Evolutionary conservation across 495 filamentous ascomycete genomes (phyloP), one percentile per base, ranked within the genome.

Genomic region (Polyplosphaeria fusca): DNA sequence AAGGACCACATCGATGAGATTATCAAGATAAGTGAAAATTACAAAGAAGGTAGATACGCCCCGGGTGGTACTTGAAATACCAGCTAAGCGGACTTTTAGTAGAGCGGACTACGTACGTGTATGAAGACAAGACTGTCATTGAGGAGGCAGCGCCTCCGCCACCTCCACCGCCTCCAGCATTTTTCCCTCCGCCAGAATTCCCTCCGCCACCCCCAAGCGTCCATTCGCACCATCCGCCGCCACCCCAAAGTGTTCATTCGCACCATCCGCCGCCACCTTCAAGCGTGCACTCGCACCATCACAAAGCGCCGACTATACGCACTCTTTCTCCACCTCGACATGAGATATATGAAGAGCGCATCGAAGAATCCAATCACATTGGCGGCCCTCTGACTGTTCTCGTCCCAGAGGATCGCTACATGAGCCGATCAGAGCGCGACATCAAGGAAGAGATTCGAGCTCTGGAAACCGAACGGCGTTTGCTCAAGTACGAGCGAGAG

Each of bases 1-100:
- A 91, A 93, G 56, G 83, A 89, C 24, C 87, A 94, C 58, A 96
- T 96, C 63, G 90, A 95, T 65, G 86, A 92, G 61, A 75, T 95
- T 50, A 86, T 96, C 59, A 84, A 80, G 57, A 73, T 89, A 37
- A 94, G 89, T 67, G 86, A 88, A 63, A 63, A 28, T 19, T 73
- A 73, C 58, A 81, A 87, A 26, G 86, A 83, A 56, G 80, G 82
- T 68, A 77, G 71, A 40, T n/a, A 35, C 45, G 22, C 5, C 25
- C 16, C 5, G 7, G 47, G 40, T n/a, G 22, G 2, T n/a, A n/a
- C n/a, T n/a, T n/a, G n/a, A n/a, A n/a, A n/a, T n/a, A n/a, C n/a
- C n/a, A n/a, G 7, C 19, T 12, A 3, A 11, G 25, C 43, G 57
- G 58, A 53, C 28, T 23, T 5, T 25, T 32, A 41, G 12, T 27